Conservation (phyloP, 768 basidiomycete species). For the Clitopilus hobsonii region DNA sequence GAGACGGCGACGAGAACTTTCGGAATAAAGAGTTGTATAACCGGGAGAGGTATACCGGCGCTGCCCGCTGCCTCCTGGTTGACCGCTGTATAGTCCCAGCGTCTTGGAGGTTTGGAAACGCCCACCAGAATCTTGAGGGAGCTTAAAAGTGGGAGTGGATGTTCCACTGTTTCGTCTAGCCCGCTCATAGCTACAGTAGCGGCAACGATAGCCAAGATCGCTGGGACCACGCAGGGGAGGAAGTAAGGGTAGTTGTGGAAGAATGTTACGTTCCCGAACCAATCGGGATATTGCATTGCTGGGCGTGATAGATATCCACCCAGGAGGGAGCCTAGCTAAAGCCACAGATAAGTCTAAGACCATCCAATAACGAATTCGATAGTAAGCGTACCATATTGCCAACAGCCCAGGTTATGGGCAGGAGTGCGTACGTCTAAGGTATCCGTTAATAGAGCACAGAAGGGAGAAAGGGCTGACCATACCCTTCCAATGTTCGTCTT, state of each 20-base stretch:
- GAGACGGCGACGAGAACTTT: not conserved
- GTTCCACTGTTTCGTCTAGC: constrained; percentile 32
- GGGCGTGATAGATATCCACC: constrained; percentile 53
- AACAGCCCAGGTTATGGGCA: not conserved
- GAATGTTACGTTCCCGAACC: constrained; percentile 40
- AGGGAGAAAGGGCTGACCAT: not conserved
- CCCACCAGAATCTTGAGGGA: not conserved
- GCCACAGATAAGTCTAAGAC: constrained; percentile 30
- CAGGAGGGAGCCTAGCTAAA: constrained; percentile 33
- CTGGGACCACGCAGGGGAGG: constrained; percentile 48
- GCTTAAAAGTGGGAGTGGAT: not conserved
- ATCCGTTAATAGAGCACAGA: not conserved
- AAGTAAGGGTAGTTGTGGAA: constrained; percentile 52
- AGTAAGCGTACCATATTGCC: not conserved
- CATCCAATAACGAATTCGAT: not conserved
- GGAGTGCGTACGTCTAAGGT: not conserved
- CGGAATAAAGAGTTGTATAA: not conserved
- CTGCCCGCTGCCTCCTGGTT: not conserved
- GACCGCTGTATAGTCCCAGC: not conserved
- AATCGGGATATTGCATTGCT: constrained; percentile 39
- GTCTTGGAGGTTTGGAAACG: not conserved
- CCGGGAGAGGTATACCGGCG: not conserved
- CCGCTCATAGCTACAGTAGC: constrained; percentile 38
- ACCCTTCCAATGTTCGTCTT: constrained; percentile 50
- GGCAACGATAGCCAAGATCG: constrained; percentile 40